Evolutionary conservation across 331 rosid species (phyloP).

Genomic region (Telfairia occidentalis): DNA sequence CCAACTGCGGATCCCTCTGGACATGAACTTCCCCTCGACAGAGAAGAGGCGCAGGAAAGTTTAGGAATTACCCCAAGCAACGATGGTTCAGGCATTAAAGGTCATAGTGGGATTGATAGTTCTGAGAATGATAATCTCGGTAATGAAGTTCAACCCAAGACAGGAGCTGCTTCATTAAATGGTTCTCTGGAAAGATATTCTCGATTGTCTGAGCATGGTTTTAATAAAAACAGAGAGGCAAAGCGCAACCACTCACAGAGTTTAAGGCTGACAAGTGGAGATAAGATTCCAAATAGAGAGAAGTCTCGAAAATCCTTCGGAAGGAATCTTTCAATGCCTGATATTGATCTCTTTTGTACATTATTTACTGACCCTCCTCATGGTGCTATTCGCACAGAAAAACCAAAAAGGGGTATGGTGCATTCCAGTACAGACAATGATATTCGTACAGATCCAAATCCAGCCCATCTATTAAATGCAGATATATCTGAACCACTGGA

Average conservation of each 20-base stretch:
- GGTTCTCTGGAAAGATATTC: constrained; percentile 62
- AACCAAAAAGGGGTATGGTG: constrained; percentile 18
- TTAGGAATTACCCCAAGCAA: constrained; percentile 16
- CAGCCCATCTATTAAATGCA: constrained; percentile 19
- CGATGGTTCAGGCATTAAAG: constrained; percentile 13
- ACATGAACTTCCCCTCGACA: constrained; percentile 13
- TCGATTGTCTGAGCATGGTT: constrained; percentile 45
- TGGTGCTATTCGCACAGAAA: constrained; percentile 26
- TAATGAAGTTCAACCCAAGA: constrained; percentile 22
- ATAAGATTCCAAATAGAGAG: constrained; percentile 25
- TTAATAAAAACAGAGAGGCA: constrained; percentile 27
- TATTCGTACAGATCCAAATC: constrained; percentile 19
- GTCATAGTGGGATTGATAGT: background rate
- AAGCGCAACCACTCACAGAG: constrained; percentile 43
- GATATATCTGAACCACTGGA: constrained; percentile 22
- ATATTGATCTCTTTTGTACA: constrained; percentile 54
- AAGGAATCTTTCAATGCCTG: constrained; percentile 71
- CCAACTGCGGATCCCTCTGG: constrained; percentile 15
- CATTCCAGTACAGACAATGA: constrained; percentile 13
- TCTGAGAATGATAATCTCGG: constrained; percentile 15
- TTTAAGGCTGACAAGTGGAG: constrained; percentile 46
- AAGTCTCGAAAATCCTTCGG: constrained; percentile 30
- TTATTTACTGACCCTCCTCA: constrained; percentile 40
- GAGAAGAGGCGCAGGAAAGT: constrained; percentile 27
- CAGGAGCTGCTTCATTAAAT: constrained; percentile 47